These are phyloP conservation scores for Clarkia xantiana DNA, from an alignment of 345 rosid species.

Conservation along the genomic window DNA sequence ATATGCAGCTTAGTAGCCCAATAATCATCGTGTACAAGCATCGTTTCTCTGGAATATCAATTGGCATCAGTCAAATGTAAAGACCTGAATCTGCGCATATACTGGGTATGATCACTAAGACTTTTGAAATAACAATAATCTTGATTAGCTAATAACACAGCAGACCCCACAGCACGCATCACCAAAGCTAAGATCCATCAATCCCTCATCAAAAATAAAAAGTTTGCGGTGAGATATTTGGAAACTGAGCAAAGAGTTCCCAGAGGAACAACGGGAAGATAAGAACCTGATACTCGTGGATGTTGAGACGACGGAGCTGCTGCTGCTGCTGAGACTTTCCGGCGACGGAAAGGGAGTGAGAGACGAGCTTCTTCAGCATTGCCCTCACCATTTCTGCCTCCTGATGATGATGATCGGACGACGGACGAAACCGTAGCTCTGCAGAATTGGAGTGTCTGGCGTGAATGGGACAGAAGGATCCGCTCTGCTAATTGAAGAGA, in stretches of 20 bases:
- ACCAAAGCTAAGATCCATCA: neutral
- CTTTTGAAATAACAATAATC: too few species aligned
- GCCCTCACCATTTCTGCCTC: constrained; percentile 41
- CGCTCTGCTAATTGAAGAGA: too few species aligned
- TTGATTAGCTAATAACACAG: too few species aligned
- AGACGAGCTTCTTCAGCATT: constrained; percentile 54
- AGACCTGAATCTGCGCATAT: too few species aligned
- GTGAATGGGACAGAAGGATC: too few species aligned
- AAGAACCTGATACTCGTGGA: constrained; percentile 89
- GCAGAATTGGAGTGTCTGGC: too few species aligned
- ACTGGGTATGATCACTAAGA: too few species aligned
- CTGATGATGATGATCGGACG: neutral
- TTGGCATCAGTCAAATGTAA: too few species aligned
- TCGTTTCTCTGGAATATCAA: too few species aligned
- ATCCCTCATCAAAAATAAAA: neutral
- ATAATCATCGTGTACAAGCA: too few species aligned
- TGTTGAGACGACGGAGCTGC: constrained; percentile 93
- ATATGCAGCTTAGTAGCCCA: too few species aligned
- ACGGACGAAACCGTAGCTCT: neutral
- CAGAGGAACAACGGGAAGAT: neutral
- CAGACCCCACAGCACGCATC: too few species aligned
- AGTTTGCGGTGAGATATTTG: neutral
- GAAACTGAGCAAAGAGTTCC: neutral
- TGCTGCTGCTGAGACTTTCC: constrained; percentile 89
- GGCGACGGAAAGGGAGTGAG: constrained; percentile 63